Base-by-base conservation (phyloP, 495 filamentous ascomycete species). In the Oidiodendron maius region DNA sequence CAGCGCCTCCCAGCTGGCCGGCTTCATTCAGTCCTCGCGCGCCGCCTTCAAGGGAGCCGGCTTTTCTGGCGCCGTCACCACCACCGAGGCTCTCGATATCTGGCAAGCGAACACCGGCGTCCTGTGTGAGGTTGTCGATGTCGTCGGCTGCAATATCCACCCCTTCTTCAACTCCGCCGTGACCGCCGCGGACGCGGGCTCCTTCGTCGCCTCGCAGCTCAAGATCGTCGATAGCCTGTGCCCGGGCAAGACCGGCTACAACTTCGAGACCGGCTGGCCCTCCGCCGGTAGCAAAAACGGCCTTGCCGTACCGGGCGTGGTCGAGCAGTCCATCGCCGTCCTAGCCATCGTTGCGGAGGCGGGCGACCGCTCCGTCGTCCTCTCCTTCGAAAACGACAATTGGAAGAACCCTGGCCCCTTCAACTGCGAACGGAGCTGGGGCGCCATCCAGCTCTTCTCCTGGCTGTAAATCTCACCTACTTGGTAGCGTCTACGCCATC, bases 241-340 rank as follows among this genome's bases (percentile, higher is more conserved):
- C 75, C 46, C 64, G 22, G 74, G 74, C 61, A 81, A 81, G 72
- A 58, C 68, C 18, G 84, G 77, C 46, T 75, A 84, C 65, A 85
- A 90, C 70, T 72, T 95, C 46, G 91, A 97, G 81, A 86, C 85
- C 28, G 91, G 91, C 59, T 97, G 91, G 91, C 91, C 91, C 56
- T 83, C 66, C 36, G 51, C 58, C 12, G 90, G 91, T 60, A 48
- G 63, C 13, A 52, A 76, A 62, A 89, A 90, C 64, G 89, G 89
- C 49, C 64, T 52, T 12, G 90, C 89, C 25, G 68, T 84, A 53
- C 79, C 89, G 39, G 81, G 85, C 46, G n/a, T 32, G 1, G 9
- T 53, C 12, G 66, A 93, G 69, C 91, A 97, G 76, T 60, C 62
- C 48, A 60, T 59, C n/a, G 91, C 91, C 53, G 74, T 96, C 62